Conservation (phyloP, 306 rosid species). For the Canavalia gladiata region DNA sequence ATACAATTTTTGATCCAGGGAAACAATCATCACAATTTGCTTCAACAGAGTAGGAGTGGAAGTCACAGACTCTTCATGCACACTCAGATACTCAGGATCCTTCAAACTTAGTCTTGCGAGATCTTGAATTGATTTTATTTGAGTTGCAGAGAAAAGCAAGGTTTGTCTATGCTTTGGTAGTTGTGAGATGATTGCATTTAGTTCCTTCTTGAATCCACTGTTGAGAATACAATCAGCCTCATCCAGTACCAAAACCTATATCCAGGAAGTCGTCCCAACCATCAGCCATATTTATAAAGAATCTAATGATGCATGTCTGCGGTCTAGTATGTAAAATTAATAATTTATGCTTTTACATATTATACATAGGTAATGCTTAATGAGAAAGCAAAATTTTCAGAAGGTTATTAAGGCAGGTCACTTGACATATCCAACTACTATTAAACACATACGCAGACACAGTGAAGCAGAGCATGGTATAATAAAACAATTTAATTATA, state of each 20-base stretch:
- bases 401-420: no score
- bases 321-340: background rate
- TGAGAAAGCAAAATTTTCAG: background rate
- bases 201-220: constrained; percentile 71
- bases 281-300: constrained; percentile 45
- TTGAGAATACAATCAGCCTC: constrained; percentile 97
- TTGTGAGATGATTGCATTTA: constrained; percentile 89
- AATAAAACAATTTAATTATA: background rate
- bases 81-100: constrained; percentile 95
- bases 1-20: constrained; percentile 82
- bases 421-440: background rate
- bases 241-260: constrained; percentile 89
- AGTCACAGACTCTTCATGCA: constrained; percentile 83
- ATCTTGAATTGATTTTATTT: constrained; percentile 84
- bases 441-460: background rate
- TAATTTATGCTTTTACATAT: no score
- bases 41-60: constrained; percentile 85
- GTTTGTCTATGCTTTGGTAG: constrained; percentile 92
- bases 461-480: background rate
- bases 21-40: constrained; percentile 81
- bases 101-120: constrained; percentile 96
- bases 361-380: constrained; percentile 1
- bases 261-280: constrained; percentile 54
- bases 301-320: background rate
- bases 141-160: constrained; percentile 94